These are phyloP conservation scores for Claviceps sp. DNA, from an alignment of 2,329 filamentous ascomycete species.

Conservation along the genomic window DNA sequence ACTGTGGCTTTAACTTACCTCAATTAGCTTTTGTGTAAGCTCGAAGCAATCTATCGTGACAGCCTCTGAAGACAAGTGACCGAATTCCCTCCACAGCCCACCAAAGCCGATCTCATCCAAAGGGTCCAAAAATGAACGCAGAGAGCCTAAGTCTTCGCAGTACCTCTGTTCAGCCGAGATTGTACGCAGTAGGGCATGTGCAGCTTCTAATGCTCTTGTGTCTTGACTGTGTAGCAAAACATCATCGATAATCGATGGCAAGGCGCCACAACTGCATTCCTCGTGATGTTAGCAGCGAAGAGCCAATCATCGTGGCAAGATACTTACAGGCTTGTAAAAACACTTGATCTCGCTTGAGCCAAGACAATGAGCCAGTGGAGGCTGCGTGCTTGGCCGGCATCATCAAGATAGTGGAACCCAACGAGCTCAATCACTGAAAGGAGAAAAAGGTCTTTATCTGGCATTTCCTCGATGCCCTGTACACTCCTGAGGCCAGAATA, in stretches of 20 bases:
- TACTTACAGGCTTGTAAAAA: constrained; percentile 45
- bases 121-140: constrained; percentile 34
- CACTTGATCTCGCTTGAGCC: constrained; percentile 38
- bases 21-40: constrained; percentile 47
- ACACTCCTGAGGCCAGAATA: constrained; percentile 13
- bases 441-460: constrained; percentile 48
- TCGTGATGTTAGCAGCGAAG: constrained; percentile 3
- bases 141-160: constrained; percentile 32
- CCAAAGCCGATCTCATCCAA: constrained; percentile 49
- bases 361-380: constrained; percentile 47
- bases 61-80: constrained; percentile 34
- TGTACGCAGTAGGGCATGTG: constrained; percentile 45
- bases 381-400: constrained; percentile 44
- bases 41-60: constrained; percentile 38
- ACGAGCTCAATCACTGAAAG: constrained; percentile 51
- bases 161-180: constrained; percentile 42
- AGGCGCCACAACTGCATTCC: constrained; percentile 35
- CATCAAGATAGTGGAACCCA: constrained; percentile 53
- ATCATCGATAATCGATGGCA: constrained; percentile 46
- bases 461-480: constrained; percentile 29
- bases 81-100: constrained; percentile 47
- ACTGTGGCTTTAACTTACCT: constrained; percentile 27
- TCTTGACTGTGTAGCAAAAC: constrained; percentile 52
- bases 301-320: no score
- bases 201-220: constrained; percentile 43